Percentiles rank a stretch among this genome's conserved stretches.
Conservation (phyloP, 805 yeast species). For the Yarrowia hollandica region DNA sequence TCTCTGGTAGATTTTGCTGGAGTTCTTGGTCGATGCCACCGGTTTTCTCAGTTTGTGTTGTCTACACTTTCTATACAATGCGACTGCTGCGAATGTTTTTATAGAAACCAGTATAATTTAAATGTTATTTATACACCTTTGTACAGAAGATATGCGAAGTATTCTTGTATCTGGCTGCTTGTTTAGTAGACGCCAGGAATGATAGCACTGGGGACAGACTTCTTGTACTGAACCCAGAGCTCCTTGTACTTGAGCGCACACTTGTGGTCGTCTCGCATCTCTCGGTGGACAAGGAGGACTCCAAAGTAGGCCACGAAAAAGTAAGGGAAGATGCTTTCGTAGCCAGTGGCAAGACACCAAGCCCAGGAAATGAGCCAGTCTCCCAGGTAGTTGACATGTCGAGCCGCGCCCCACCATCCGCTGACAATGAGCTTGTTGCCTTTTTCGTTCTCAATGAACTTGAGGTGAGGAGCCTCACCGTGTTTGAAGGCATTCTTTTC, state of each 20-base stretch:
- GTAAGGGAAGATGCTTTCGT: constrained; percentile 77
- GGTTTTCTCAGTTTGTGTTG: too few relatives aligned
- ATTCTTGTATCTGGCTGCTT: too few relatives aligned
- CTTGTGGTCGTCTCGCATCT: constrained; percentile 85
- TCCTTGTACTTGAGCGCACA: constrained; percentile 84
- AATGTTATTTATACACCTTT: constrained; percentile 14
- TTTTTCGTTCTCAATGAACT: constrained; percentile 66
- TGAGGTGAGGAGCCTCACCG: constrained; percentile 66
- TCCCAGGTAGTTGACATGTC: constrained; percentile 93
- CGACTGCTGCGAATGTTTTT: background rate
- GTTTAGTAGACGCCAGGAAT: constrained; percentile 85
- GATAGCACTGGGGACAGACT: constrained; percentile 80
- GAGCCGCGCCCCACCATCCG: constrained; percentile 95
- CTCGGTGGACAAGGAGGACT: constrained; percentile 80
- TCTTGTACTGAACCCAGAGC: constrained; percentile 82
- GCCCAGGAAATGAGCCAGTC: constrained; percentile 91
- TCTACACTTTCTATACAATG: too few relatives aligned
- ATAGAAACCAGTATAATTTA: constrained; percentile 14
- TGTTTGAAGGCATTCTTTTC: constrained; percentile 83
- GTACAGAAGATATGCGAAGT: background rate
- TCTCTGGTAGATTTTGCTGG: too few relatives aligned
- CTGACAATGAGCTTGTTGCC: constrained; percentile 80
- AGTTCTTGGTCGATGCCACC: too few relatives aligned
- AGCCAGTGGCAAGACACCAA: constrained; percentile 91
- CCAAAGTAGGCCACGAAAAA: constrained; percentile 86